These are phyloP conservation scores for Daldinia childiae DNA, from an alignment of 495 filamentous ascomycete species.

Conservation along the genomic window DNA sequence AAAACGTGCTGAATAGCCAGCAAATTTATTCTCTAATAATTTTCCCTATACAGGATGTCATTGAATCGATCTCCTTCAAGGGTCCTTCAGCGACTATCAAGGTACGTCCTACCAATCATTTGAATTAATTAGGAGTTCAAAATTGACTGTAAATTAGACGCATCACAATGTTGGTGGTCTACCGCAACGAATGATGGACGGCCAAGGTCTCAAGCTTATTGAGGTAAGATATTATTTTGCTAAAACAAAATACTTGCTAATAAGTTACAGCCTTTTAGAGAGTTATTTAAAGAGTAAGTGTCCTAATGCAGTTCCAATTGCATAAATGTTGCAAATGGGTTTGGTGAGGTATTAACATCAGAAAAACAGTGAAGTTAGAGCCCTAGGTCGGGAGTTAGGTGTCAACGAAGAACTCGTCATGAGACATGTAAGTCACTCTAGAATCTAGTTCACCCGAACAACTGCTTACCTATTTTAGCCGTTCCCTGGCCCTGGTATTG, in stretches of 20 bases:
- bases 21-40: background rate
- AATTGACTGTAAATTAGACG: slow-evolving; percentile 41
- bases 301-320: background rate
- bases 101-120: slow-evolving; percentile 39
- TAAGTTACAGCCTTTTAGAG: slow-evolving; percentile 9
- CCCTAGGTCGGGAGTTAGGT: slow-evolving; percentile 78
- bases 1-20: background rate
- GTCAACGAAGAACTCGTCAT: slow-evolving; percentile 81
- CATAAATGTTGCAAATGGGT: background rate
- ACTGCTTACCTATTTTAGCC: slow-evolving; percentile 16
- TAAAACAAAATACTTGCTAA: background rate
- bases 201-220: slow-evolving; percentile 67
- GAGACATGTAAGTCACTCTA: slow-evolving; percentile 72
- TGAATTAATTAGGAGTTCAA: background rate
- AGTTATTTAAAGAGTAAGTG: slow-evolving; percentile 44
- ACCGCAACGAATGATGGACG: slow-evolving; percentile 63
- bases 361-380: slow-evolving; percentile 86
- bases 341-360: background rate
- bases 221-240: slow-evolving; percentile 61
- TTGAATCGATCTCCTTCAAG: slow-evolving; percentile 84
- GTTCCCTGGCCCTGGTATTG: slow-evolving; percentile 74
- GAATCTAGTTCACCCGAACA: background rate
- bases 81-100: slow-evolving; percentile 86
- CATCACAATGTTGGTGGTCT: slow-evolving; percentile 87
- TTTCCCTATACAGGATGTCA: slow-evolving; percentile 68